Conservation (phyloP, 108 stramenopile genomes). For the Nitzschia sp. region DNA sequence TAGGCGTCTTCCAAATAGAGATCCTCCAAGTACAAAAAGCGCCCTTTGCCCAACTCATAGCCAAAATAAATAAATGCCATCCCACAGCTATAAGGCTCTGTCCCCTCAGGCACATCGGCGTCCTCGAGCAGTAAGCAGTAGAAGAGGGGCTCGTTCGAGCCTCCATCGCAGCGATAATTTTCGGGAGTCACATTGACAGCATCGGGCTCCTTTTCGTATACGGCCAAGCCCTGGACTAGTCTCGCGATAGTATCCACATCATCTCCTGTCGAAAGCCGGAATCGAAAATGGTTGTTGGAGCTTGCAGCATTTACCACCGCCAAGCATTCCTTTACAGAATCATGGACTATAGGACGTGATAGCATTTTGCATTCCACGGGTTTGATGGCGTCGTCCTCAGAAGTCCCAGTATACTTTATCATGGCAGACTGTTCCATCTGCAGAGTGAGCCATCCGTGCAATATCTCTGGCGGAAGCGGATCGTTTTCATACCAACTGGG, state of each 20-base stretch:
- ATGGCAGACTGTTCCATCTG: constrained; percentile 15
- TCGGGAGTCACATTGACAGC: constrained; percentile 24
- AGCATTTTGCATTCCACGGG: not conserved
- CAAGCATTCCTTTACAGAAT: not conserved
- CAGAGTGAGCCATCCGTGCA: constrained; percentile 11
- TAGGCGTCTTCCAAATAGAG: constrained; percentile 50
- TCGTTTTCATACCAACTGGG: constrained; percentile 8
- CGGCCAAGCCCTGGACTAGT: constrained; percentile 41
- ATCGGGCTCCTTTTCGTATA: constrained; percentile 43
- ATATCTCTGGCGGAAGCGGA: not conserved
- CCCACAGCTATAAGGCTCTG: constrained; percentile 18
- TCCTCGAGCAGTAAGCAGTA: constrained; percentile 33
- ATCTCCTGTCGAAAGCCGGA: not conserved
- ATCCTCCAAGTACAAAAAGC: constrained; percentile 68
- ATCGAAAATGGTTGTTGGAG: constrained; percentile 7
- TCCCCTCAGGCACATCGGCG: not conserved
- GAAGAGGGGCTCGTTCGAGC: constrained; percentile 24
- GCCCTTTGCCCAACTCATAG: constrained; percentile 29
- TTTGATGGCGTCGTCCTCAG: not conserved
- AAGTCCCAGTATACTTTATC: not conserved
- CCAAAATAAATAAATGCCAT: constrained; percentile 62
- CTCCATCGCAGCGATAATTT: constrained; percentile 31
- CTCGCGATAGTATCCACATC: constrained; percentile 16
- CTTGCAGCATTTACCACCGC: not conserved
- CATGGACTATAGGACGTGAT: not conserved